Base-by-base conservation (phyloP, 768 basidiomycete genomes). In the Leccinum variicolor region DNA sequence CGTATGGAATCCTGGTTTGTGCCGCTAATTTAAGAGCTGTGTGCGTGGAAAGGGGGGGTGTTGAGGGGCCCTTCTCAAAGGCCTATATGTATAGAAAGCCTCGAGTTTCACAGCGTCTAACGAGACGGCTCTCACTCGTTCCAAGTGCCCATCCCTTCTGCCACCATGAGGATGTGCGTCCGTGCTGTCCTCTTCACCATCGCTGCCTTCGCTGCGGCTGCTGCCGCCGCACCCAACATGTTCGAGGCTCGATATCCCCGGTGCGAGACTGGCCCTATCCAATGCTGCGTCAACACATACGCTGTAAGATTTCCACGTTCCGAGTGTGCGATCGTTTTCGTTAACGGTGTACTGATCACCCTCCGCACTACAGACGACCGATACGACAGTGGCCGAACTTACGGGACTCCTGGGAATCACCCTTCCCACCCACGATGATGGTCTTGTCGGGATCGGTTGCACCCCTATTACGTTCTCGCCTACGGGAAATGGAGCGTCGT, bases 201-300 rank as follows among this genome's bases (percentile, higher is more conserved):
- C 36, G 61, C 49, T 45, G 64, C 61, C 3, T 55, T 65, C 17
- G 55, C 6, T 15, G 56, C 51, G 14, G 29, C 45, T 6, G 65
- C 25, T 3, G 46, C 43, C 1, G 65, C 55, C 10, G 63, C 54
- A 2, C 64, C 64, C 15, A 39, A 7, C n/a, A 47, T 1, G 31
- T 39, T 61, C 45, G 51, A 47, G 8, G 63, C 34, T 3, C 58
- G 50, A 7, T 4, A 15, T 36, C 28, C 54, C 3, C 25, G 54
- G 14, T 68, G 66, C 21, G 34, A 49, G 49, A 65, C 60, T 0
- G 66, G 66, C 3, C 10, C 52, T 1, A 8, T 53, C 2, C 54
- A 57, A 4, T 66, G 66, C 51, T 66, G 64, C 36, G 11, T 7
- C 15, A 53, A 4, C 5, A 54, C 52, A 25, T 21, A 47, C n/a